These are phyloP conservation scores for Aspergillus oerlinghausenensis DNA, from an alignment of 2,329 filamentous ascomycete species.

Conservation along the genomic window DNA sequence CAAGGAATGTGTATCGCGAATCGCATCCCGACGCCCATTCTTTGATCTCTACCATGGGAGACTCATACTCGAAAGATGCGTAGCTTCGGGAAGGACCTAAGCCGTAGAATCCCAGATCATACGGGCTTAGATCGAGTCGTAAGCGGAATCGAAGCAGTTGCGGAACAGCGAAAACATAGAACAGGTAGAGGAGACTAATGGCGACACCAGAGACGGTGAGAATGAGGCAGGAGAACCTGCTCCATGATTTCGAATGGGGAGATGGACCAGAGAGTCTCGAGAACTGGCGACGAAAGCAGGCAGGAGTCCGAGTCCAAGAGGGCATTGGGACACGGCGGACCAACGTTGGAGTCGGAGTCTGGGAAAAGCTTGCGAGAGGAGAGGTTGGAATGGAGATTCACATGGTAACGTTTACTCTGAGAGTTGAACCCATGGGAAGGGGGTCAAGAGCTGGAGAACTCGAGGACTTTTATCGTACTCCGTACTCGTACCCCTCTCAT, in stretches of 20 bases:
- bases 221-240: conserved; percentile 5
- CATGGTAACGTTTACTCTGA: not conserved
- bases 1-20: conserved; percentile 26
- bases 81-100: conserved; percentile 26
- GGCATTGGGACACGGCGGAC: conserved; percentile 14
- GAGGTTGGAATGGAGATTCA: not conserved
- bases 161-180: conserved; percentile 14
- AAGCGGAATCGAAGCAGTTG: conserved; percentile 16
- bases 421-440: not conserved
- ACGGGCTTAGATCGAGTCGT: conserved; percentile 17
- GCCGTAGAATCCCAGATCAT: conserved; percentile 28
- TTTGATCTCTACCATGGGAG: conserved; percentile 23
- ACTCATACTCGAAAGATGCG: conserved; percentile 26
- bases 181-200: conserved; percentile 14
- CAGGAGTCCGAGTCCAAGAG: conserved; percentile 9
- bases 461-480: not conserved
- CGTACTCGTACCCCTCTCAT: not conserved
- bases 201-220: conserved; percentile 3
- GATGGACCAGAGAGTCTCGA: not conserved
- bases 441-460: not conserved
- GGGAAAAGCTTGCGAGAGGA: not conserved
- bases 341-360: not conserved
- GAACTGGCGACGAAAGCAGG: conserved; percentile 2
- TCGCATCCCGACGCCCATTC: conserved; percentile 25
- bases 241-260: not conserved